Evolutionary conservation across 768 basidiomycete species (phyloP).

Genomic region (Mycena maculata): DNA sequence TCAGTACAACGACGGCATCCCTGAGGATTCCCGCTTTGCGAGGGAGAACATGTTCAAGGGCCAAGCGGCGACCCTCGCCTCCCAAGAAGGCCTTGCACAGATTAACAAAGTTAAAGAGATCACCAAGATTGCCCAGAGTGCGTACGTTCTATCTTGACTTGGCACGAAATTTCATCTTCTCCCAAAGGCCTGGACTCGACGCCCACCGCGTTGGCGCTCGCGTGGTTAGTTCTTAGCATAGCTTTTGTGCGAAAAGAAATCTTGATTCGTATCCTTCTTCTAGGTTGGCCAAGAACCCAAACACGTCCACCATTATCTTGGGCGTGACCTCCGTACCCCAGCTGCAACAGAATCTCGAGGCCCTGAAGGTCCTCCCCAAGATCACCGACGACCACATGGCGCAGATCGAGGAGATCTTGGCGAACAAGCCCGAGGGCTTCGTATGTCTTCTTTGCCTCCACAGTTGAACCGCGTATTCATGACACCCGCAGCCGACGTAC

Average conservation of each 20-base stretch:
- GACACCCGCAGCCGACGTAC: slow-evolving; percentile 35
- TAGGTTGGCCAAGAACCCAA: slow-evolving; percentile 72
- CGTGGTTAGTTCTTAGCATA: too few species aligned
- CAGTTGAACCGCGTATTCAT: background rate
- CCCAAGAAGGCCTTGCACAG: slow-evolving; percentile 60
- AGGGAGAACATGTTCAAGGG: slow-evolving; percentile 66
- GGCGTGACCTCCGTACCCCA: slow-evolving; percentile 75
- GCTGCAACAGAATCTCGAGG: slow-evolving; percentile 74
- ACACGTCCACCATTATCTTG: slow-evolving; percentile 74
- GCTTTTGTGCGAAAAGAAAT: too few species aligned
- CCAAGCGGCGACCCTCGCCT: slow-evolving; percentile 54
- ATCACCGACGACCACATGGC: slow-evolving; percentile 72
- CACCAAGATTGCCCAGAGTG: slow-evolving; percentile 72
- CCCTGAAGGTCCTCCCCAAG: slow-evolving; percentile 78
- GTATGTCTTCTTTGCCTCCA: slow-evolving; percentile 34
- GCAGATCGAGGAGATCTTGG: slow-evolving; percentile 76
- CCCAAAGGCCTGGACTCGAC: slow-evolving; percentile 66
- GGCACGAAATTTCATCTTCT: background rate
- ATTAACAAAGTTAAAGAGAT: slow-evolving; percentile 77
- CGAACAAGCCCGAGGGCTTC: slow-evolving; percentile 67
- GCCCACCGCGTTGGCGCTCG: slow-evolving; percentile 76
- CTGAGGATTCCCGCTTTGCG: slow-evolving; percentile 76
- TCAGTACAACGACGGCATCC: slow-evolving; percentile 26
- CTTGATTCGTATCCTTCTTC: too few species aligned
- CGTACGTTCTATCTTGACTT: slow-evolving; percentile 32